Percentiles rank a stretch among this genome's conserved stretches.
Conservation (phyloP, 176 grass and related monocot genomes). For the bread wheat (Triticum aestivum) region DNA sequence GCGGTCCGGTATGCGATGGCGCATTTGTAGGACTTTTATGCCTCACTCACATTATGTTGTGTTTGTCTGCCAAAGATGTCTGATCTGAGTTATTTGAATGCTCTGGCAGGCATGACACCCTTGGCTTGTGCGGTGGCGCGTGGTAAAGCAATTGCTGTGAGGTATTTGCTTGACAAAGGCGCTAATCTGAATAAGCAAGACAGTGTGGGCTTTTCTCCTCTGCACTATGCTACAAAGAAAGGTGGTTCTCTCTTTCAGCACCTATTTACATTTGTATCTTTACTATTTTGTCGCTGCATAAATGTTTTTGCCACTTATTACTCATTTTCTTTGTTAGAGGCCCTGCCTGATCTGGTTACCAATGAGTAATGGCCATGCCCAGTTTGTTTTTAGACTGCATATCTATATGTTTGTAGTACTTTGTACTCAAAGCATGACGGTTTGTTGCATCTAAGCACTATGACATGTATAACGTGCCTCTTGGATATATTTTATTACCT, state of each 20-base stretch:
- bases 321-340: background rate
- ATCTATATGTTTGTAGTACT: background rate
- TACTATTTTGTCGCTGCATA: background rate
- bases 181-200: conserved; percentile 38
- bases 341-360: background rate
- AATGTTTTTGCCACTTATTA: background rate
- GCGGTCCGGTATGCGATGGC: background rate
- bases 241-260: conserved; percentile 18
- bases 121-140: conserved; percentile 25
- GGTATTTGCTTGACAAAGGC: conserved; percentile 39
- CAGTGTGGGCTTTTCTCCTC: conserved; percentile 23
- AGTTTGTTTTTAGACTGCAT: background rate
- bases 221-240: conserved; percentile 39
- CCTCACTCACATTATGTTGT: background rate
- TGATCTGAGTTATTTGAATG: conserved; percentile 3
- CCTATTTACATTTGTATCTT: background rate
- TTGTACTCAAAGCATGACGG: background rate
- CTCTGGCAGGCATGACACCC: conserved; percentile 35
- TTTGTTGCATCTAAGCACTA: background rate
- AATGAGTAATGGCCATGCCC: background rate
- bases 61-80: background rate
- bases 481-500: background rate
- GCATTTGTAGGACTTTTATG: background rate
- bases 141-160: conserved; percentile 33
- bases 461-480: background rate